Percentiles rank a stretch among this genome's conserved stretches.
phyloP scores from a whole-genome alignment of 2,329 filamentous ascomycete genomes.

The Ophiocordyceps unilateralis region DNA sequence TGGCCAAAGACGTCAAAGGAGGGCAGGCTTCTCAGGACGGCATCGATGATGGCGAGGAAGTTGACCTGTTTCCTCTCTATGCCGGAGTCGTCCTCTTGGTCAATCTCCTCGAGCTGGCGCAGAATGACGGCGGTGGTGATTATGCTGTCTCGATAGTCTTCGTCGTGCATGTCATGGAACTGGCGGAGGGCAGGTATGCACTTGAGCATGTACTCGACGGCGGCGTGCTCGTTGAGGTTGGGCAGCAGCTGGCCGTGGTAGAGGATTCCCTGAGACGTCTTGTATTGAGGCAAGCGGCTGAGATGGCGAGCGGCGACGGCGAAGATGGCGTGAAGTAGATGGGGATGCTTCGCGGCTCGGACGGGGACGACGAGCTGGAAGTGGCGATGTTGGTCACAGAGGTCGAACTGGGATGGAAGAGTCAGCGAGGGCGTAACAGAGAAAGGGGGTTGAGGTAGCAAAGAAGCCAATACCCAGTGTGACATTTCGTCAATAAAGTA shows the following conservation, averaged over 20 bases:
- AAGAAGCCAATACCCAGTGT: constrained; percentile 15
- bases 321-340: constrained; percentile 22
- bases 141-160: constrained; percentile 21
- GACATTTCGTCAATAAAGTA: constrained; percentile 23
- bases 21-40: constrained; percentile 19
- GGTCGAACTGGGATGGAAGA: constrained; percentile 15
- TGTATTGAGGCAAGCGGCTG: constrained; percentile 20
- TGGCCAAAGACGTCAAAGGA: constrained; percentile 18
- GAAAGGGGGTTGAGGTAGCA: not conserved
- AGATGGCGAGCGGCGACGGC: constrained; percentile 21
- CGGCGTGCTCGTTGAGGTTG: constrained; percentile 17
- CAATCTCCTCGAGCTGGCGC: constrained; percentile 22
- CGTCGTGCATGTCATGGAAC: constrained; percentile 18
- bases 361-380: constrained; percentile 21
- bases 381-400: constrained; percentile 21
- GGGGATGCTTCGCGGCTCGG: constrained; percentile 17
- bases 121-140: constrained; percentile 23
- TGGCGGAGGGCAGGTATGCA: constrained; percentile 21
- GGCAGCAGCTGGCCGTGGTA: constrained; percentile 21
- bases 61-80: constrained; percentile 12
- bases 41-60: constrained; percentile 22
- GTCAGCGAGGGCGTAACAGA: constrained; percentile 2
- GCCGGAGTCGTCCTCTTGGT: constrained; percentile 16
- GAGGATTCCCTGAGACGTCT: constrained; percentile 15
- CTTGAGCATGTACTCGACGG: constrained; percentile 21